These are phyloP conservation scores for Hypoxylon sp. DNA, from an alignment of 2,329 filamentous ascomycete genomes.

Conservation along the genomic window DNA sequence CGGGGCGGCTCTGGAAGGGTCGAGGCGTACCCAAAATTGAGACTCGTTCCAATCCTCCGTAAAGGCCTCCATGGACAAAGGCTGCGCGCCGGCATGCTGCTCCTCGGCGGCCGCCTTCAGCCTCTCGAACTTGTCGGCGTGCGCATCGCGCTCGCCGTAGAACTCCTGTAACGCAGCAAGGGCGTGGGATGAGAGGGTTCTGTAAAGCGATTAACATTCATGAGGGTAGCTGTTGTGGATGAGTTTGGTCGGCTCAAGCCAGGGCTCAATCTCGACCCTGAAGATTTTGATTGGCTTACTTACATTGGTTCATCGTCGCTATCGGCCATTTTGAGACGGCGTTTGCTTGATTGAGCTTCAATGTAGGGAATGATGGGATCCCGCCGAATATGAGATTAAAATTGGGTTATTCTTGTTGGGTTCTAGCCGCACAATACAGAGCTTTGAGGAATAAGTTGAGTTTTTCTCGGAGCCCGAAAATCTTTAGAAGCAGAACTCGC, in stretches of 20 bases:
- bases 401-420: slow-evolving; percentile 12
- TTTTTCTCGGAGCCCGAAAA: slow-evolving; percentile 29
- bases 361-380: neutral
- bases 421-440: neutral
- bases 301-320: slow-evolving; percentile 67
- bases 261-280: neutral
- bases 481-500: slow-evolving; percentile 12
- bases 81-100: slow-evolving; percentile 56
- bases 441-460: slow-evolving; percentile 3
- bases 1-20: neutral
- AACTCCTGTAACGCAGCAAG: slow-evolving; percentile 81
- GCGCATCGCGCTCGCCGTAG: slow-evolving; percentile 78
- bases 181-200: slow-evolving; percentile 75
- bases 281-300: slow-evolving; percentile 55
- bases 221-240: neutral
- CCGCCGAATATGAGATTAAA: neutral
- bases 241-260: neutral
- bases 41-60: slow-evolving; percentile 86
- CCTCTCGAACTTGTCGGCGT: slow-evolving; percentile 76
- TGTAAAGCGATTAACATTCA: slow-evolving; percentile 50
- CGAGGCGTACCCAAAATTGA: slow-evolving; percentile 80
- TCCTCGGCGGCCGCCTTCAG: slow-evolving; percentile 74
- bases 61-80: slow-evolving; percentile 77
- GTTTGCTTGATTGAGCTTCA: slow-evolving; percentile 6
- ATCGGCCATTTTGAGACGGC: slow-evolving; percentile 48